Conservation (phyloP, 805 yeast species). For the Metschnikowia chrysomelidarum region DNA sequence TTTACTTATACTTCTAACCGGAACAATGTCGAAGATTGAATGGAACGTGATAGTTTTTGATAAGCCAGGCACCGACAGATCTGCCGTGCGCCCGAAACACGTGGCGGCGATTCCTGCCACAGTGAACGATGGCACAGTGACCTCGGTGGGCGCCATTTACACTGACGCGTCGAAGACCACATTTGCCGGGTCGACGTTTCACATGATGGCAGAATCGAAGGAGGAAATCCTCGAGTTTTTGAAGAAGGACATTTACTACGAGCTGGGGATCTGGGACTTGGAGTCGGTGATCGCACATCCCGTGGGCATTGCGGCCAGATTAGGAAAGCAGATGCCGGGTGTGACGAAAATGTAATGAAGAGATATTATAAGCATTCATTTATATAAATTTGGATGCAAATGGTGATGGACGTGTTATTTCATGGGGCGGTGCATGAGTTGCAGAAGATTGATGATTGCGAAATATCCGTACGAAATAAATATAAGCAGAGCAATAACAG, state of each 20-base stretch:
- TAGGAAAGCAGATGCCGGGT: constrained; percentile 36
- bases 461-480: too few species aligned
- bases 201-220: constrained; percentile 59
- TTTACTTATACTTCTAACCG: too few species aligned
- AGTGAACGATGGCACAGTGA: constrained; percentile 41
- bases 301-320: constrained; percentile 34
- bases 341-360: constrained; percentile 17
- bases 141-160: constrained; percentile 50
- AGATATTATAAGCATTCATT: too few species aligned
- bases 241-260: constrained; percentile 60
- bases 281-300: constrained; percentile 60
- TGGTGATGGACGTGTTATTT: too few species aligned
- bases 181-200: constrained; percentile 69
- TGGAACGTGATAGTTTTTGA: constrained; percentile 65
- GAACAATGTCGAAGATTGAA: constrained; percentile 21
- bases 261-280: constrained; percentile 74
- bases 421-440: too few species aligned
- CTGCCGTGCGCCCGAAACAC: constrained; percentile 52
- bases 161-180: constrained; percentile 44
- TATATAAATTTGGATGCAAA: too few species aligned
- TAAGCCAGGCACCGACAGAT: constrained; percentile 61
- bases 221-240: constrained; percentile 66
- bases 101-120: constrained; percentile 44
- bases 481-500: too few species aligned
- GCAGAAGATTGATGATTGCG: too few species aligned